These are phyloP conservation scores for Sporobolomyces phaffii DNA, from an alignment of 768 basidiomycete genomes.

Conservation along the genomic window DNA sequence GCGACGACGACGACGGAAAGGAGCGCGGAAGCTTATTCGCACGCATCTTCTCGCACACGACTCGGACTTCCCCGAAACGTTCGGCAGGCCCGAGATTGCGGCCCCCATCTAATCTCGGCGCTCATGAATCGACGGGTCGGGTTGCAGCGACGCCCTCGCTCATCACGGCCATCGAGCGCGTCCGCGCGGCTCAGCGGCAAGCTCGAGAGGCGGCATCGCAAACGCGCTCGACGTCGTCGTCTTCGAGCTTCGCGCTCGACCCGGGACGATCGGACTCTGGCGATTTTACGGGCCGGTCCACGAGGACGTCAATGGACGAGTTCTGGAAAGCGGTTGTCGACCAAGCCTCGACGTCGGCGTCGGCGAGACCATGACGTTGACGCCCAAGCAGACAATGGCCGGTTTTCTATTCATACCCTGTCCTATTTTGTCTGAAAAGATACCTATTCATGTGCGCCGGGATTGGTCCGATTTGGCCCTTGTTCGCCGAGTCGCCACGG, in stretches of 20 bases:
- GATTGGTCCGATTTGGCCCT: too few species aligned
- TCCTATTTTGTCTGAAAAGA: too few species aligned
- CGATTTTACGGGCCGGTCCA: too few species aligned
- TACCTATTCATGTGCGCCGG: too few species aligned
- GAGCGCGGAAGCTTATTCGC: background rate
- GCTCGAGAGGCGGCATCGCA: background rate
- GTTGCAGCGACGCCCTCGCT: conserved; percentile 24
- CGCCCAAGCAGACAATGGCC: too few species aligned
- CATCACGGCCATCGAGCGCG: background rate
- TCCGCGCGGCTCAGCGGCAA: background rate
- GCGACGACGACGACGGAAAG: background rate
- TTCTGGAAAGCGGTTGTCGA: too few species aligned
- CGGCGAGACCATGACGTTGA: too few species aligned
- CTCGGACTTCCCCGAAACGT: background rate
- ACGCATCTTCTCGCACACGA: background rate
- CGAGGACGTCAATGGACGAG: too few species aligned
- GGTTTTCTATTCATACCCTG: too few species aligned
- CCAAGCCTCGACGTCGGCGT: too few species aligned
- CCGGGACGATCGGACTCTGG: background rate
- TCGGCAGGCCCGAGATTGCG: background rate
- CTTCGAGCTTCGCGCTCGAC: background rate
- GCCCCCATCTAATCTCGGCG: too few species aligned
- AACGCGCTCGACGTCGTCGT: background rate
- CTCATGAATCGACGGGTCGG: background rate
- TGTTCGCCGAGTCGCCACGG: too few species aligned